Percentiles rank a stretch among this genome's conserved stretches.
These are phyloP conservation scores for Cladosporium velox DNA, from an alignment of 2,329 filamentous ascomycete species.

Conservation along the genomic window DNA sequence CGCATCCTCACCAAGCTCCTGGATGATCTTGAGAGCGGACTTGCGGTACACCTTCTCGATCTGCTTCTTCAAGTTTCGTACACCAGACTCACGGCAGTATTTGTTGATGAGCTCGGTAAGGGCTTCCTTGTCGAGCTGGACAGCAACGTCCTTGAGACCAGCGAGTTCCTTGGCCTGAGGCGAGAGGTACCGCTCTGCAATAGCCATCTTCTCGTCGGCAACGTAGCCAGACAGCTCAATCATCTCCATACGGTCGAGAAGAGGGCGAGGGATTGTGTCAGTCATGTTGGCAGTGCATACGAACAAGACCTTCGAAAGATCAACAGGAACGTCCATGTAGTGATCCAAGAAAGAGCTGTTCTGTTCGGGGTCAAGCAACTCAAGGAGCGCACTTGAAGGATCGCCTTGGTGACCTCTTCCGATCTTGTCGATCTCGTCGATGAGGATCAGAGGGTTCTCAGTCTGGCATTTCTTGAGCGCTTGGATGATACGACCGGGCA, in stretches of 20 bases:
- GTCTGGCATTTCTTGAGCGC: constrained; percentile 99
- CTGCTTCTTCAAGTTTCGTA: constrained; percentile 97
- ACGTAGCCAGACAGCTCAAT: constrained; percentile 97
- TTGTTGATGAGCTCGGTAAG: constrained; percentile 98
- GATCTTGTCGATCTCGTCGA: constrained; percentile 98
- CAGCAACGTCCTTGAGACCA: constrained; percentile 85
- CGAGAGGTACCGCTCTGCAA: constrained; percentile 88
- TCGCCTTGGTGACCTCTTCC: constrained; percentile 95
- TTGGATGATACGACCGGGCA: constrained; percentile 96
- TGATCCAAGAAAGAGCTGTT: constrained; percentile 97
- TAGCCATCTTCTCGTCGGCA: constrained; percentile 97
- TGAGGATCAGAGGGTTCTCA: constrained; percentile 93
- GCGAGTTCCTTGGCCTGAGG: constrained; percentile 93
- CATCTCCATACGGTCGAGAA: constrained; percentile 96
- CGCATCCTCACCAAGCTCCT: constrained; percentile 84
- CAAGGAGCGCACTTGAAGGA: constrained; percentile 88
- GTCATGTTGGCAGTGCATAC: constrained; percentile 99
- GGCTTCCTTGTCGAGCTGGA: constrained; percentile 80
- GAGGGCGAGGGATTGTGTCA: constrained; percentile 90
- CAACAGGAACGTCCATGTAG: constrained; percentile 97
- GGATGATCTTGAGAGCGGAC: constrained; percentile 93
- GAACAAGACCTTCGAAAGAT: constrained; percentile 95
- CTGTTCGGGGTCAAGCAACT: constrained; percentile 93
- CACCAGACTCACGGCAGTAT: constrained; percentile 95
- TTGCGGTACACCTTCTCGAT: constrained; percentile 99